These are phyloP conservation scores for Alopecurus myosuroides DNA, from an alignment of 176 grass and related monocot species.

Conservation along the genomic window DNA sequence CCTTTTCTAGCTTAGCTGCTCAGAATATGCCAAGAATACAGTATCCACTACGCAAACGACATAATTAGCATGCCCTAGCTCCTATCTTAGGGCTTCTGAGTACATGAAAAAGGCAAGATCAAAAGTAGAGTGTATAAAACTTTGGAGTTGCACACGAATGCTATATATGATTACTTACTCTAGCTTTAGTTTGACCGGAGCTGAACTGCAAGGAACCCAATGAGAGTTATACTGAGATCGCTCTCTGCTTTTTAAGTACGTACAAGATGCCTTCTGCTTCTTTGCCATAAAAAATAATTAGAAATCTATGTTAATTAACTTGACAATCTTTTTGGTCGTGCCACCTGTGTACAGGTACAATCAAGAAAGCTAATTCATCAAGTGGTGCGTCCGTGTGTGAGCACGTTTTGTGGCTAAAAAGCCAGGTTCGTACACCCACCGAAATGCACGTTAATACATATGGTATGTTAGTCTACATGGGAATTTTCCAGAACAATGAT, in stretches of 20 bases:
- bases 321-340: not conserved
- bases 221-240: not conserved
- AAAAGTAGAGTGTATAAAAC: not conserved
- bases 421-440: not conserved
- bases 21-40: constrained; percentile 25
- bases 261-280: not conserved
- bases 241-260: not conserved
- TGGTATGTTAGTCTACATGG: not conserved
- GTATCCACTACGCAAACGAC: not conserved
- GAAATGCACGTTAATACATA: not conserved
- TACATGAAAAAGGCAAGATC: not conserved
- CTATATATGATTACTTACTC: not conserved
- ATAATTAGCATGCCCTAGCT: not conserved
- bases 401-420: not conserved
- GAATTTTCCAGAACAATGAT: not conserved
- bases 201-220: not conserved
- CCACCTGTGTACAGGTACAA: not conserved
- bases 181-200: not conserved
- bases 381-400: not conserved
- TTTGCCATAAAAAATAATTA: not conserved
- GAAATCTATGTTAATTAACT: not conserved
- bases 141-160: constrained; percentile 19
- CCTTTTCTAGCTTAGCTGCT: not conserved
- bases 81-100: not conserved
- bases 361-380: not conserved